Evolutionary conservation across 2,329 filamentous ascomycete genomes (phyloP).

Genomic region (Aspergillus melleus): DNA sequence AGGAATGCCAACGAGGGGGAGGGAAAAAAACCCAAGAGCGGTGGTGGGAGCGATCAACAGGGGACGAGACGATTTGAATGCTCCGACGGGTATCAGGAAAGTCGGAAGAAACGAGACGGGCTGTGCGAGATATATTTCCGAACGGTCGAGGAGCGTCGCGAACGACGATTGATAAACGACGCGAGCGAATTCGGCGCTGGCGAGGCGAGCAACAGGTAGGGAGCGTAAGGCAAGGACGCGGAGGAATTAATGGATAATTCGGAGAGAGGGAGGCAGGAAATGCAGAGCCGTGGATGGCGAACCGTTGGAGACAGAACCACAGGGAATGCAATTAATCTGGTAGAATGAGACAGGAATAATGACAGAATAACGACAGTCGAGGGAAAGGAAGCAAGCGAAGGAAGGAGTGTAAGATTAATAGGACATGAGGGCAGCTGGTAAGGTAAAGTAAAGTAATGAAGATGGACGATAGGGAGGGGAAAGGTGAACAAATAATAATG

Average conservation of each 20-base stretch:
- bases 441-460: background rate
- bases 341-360: background rate
- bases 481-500: background rate
- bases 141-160: background rate
- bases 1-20: conserved; percentile 13
- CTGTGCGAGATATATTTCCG: conserved; percentile 11
- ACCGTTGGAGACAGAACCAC: background rate
- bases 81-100: conserved; percentile 7
- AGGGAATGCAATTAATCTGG: background rate
- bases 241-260: conserved; percentile 14
- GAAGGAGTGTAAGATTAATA: conserved; percentile 6
- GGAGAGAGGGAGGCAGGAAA: conserved; percentile 6
- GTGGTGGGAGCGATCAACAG: conserved; percentile 17
- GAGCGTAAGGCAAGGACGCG: conserved; percentile 19
- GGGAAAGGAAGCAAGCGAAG: background rate
- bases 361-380: background rate
- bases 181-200: background rate
- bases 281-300: background rate
- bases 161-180: conserved; percentile 1
- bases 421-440: background rate
- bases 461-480: conserved; percentile 9
- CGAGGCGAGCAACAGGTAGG: conserved; percentile 1
- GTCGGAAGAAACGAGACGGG: conserved; percentile 5
- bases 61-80: conserved; percentile 10
- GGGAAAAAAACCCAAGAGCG: background rate